Evolutionary conservation across 306 rosid species (phyloP), one percentile per base, ranked within the genome.

Genomic region (Spatholobus suberectus): DNA sequence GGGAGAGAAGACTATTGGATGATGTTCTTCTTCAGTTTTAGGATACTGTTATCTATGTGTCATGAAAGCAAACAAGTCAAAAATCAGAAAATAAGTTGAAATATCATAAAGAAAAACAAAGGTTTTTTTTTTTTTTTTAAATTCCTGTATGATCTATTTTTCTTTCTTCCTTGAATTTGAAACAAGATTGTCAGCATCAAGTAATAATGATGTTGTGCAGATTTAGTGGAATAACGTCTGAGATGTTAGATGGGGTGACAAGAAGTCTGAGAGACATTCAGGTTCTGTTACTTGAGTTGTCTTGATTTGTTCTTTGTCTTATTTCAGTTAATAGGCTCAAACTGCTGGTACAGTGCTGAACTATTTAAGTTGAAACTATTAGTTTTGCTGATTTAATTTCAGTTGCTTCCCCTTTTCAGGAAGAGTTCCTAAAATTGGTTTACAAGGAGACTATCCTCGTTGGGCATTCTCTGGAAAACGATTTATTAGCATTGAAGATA

Each of bases 381-480:
- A 23, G 14, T 47, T 82, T 49, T 77, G 72, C 87, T 83, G 59
- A 88, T 81, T 68, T 81, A 32, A 82, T 75, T 87, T 84, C 70
- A 85, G 61, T 83, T 82, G 77, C 85, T 81, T 89, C 55, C 83
- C 38, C 35, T 88, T 47, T 82, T 81, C 90, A 96, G 98, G 92
- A 87, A 85, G 90, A 87, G 73, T 89, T 96, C 86, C 86, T 82
- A 70, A 89, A 94, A 84, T 86, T 94, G 87, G 98, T 94, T 91
- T 84, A 85, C 89, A 89, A 86, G 77, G 99, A 90, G 89, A 94
- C 99, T 37, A 57, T 96, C 75, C 82, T 96, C 41, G 94, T 94
- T 79, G 99, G 99, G 38, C 99, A 96, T 88, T 96, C 99, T 14
- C 59, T 92, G 89, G 99, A 96, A 84, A 96, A 96, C 83, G 99